Evolutionary conservation across 1,284 basidiomycete species (phyloP).

Genomic region (Cutaneotrichosporon mucoides): DNA sequence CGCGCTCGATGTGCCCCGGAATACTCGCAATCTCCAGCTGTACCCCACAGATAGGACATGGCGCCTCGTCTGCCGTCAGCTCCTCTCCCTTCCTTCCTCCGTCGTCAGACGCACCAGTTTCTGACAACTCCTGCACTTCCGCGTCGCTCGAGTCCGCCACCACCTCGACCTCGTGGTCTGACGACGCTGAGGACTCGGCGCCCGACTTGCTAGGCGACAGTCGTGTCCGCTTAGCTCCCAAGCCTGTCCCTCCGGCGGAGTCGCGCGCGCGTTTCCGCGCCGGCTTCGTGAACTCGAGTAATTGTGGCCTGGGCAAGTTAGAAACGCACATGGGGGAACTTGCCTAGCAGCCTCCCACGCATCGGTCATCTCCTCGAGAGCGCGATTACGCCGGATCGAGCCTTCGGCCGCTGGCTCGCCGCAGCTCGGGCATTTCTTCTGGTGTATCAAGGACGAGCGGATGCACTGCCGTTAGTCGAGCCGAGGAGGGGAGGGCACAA

Average conservation of each 20-base stretch:
- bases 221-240: background rate
- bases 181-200: background rate
- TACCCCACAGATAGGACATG: conserved; percentile 42
- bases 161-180: conserved; percentile 8
- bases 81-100: too few relatives aligned
- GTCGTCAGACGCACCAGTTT: conserved; percentile 30
- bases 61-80: conserved; percentile 32
- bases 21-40: conserved; percentile 36
- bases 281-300: conserved; percentile 12
- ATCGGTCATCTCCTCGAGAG: conserved; percentile 44
- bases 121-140: conserved; percentile 28
- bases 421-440: conserved; percentile 38
- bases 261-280: conserved; percentile 6
- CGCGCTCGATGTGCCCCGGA: conserved; percentile 42
- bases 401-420: conserved; percentile 36
- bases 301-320: conserved; percentile 17
- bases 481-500: background rate
- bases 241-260: background rate
- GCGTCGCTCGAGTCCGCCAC: conserved; percentile 10
- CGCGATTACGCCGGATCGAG: conserved; percentile 39
- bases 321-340: background rate
- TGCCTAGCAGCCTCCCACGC: conserved; percentile 44
- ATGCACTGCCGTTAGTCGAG: conserved; percentile 34
- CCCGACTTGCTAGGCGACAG: background rate
- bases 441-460: conserved; percentile 31